A percentile compares a stretch with the other conserved stretches of the same genome.
These are phyloP conservation scores for Microsporum canis DNA, from an alignment of 2,329 filamentous ascomycete species.

Conservation along the genomic window DNA sequence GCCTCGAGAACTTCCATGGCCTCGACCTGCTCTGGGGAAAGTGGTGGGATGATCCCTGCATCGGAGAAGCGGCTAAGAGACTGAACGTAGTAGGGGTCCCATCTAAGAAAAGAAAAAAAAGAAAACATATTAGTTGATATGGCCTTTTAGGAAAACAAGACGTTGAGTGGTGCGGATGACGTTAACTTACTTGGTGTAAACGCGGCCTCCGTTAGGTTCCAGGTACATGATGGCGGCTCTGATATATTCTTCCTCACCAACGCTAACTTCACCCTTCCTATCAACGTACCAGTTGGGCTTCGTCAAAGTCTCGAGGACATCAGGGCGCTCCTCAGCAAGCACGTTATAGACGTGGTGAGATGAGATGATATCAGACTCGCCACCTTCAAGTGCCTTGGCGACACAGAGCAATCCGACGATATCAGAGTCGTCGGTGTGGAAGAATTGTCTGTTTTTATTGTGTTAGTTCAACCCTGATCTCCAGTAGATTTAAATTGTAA, in stretches of 20 bases:
- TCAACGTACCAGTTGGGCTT: slow-evolving; percentile 85
- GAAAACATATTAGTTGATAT: slow-evolving; percentile 3
- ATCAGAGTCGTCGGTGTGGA: slow-evolving; percentile 74
- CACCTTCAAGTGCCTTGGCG: slow-evolving; percentile 65
- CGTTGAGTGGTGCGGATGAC: neutral
- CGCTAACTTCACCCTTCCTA: slow-evolving; percentile 70
- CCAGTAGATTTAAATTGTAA: neutral
- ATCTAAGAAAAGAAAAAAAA: slow-evolving; percentile 31
- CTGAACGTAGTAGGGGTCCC: slow-evolving; percentile 79
- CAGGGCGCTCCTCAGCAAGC: slow-evolving; percentile 61
- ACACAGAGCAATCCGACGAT: slow-evolving; percentile 76
- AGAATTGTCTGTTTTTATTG: slow-evolving; percentile 51
- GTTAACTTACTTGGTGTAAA: slow-evolving; percentile 56
- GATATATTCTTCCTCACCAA: slow-evolving; percentile 65
- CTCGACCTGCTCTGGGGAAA: slow-evolving; percentile 57
- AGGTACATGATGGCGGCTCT: slow-evolving; percentile 63
- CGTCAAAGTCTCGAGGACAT: slow-evolving; percentile 63
- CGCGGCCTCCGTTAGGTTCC: slow-evolving; percentile 54
- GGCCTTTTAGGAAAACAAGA: slow-evolving; percentile 9
- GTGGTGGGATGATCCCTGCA: slow-evolving; percentile 57
- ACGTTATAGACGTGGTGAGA: slow-evolving; percentile 73
- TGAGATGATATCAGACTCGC: slow-evolving; percentile 71
- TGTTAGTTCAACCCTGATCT: neutral
- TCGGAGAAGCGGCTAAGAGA: slow-evolving; percentile 65
- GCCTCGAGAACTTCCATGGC: slow-evolving; percentile 62